Evolutionary conservation across 2,329 filamentous ascomycete species (phyloP).

Genomic region (Alternaria metachromatica): DNA sequence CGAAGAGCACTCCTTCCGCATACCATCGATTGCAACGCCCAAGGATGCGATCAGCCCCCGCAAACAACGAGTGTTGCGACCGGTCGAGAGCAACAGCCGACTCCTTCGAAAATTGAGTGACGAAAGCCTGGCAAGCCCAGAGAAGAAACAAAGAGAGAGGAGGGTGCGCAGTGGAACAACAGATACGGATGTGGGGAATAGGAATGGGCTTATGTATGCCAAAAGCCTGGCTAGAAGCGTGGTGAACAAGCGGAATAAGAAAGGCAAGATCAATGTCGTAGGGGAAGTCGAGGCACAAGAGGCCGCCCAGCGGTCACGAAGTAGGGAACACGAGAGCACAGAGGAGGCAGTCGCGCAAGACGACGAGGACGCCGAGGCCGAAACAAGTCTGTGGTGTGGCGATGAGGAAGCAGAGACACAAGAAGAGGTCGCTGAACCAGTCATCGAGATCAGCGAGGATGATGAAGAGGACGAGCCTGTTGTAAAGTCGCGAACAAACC

Average conservation of each 20-base stretch:
- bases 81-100: slow-evolving; percentile 41
- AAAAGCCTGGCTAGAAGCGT: slow-evolving; percentile 39
- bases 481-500: slow-evolving; percentile 24
- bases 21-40: slow-evolving; percentile 25
- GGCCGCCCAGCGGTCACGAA: slow-evolving; percentile 3
- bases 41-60: slow-evolving; percentile 26
- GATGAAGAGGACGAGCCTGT: slow-evolving; percentile 41
- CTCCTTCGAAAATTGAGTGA: slow-evolving; percentile 36
- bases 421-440: neutral
- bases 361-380: slow-evolving; percentile 26
- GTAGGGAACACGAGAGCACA: slow-evolving; percentile 7
- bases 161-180: slow-evolving; percentile 21
- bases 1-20: slow-evolving; percentile 30
- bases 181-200: slow-evolving; percentile 24
- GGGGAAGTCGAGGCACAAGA: slow-evolving; percentile 21
- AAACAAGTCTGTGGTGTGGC: slow-evolving; percentile 41
- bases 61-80: slow-evolving; percentile 43
- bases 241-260: slow-evolving; percentile 26
- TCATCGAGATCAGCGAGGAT: slow-evolving; percentile 18
- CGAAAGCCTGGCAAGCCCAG: slow-evolving; percentile 39
- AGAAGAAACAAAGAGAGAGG: slow-evolving; percentile 29
- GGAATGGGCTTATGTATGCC: slow-evolving; percentile 30
- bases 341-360: slow-evolving; percentile 13
- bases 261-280: slow-evolving; percentile 22
- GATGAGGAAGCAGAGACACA: slow-evolving; percentile 27